These are phyloP conservation scores for Rhododendron simsii DNA, from an alignment of 148 eudicot genomes.

Conservation along the genomic window DNA sequence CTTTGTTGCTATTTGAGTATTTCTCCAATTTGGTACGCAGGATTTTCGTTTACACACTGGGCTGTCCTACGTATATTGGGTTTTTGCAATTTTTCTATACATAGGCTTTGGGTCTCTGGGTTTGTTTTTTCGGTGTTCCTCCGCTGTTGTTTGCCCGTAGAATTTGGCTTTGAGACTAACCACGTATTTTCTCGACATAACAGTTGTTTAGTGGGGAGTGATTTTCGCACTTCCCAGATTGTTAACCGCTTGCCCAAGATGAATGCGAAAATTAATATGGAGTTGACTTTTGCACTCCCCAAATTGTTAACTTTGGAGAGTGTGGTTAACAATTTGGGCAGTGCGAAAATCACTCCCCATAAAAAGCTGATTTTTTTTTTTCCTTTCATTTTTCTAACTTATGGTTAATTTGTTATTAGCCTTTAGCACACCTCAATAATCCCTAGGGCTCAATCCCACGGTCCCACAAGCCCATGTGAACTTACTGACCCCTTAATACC, in stretches of 20 bases:
- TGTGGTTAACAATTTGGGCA: too few relatives aligned
- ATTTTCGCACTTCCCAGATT: too few relatives aligned
- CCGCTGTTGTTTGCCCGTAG: background rate
- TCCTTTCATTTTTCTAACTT: background rate
- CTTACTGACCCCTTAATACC: background rate
- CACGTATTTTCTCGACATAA: too few relatives aligned
- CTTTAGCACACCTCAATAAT: background rate
- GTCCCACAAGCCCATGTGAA: background rate
- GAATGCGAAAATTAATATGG: too few relatives aligned
- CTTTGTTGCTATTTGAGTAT: background rate
- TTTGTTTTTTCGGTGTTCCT: background rate
- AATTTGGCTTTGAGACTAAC: background rate
- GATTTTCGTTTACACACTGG: background rate
- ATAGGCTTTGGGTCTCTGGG: background rate
- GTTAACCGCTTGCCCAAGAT: too few relatives aligned
- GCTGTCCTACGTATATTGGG: background rate
- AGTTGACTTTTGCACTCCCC: too few relatives aligned
- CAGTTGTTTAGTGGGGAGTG: background rate
- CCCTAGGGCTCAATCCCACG: background rate
- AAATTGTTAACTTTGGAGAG: too few relatives aligned
- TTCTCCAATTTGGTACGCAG: background rate
- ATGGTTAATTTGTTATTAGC: too few relatives aligned
- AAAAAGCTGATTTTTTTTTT: too few relatives aligned
- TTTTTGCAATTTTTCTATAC: background rate
- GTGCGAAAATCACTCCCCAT: too few relatives aligned